A percentile compares a stretch with the other conserved stretches of the same genome.
phyloP scores from a whole-genome alignment of 441 rosid species.

The Jatropha multifida region DNA sequence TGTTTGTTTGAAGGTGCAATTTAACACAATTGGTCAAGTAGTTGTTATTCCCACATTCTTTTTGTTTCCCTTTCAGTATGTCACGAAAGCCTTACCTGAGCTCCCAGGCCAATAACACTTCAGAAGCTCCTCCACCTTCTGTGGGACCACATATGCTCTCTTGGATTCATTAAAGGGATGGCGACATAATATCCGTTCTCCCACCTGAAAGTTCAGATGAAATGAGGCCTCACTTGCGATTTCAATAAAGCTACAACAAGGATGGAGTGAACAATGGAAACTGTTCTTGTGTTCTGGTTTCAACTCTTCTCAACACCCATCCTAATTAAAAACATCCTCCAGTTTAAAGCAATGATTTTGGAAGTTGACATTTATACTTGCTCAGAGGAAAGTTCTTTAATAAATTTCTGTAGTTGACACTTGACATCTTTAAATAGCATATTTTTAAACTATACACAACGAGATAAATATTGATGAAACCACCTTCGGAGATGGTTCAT shows the following conservation, averaged over 20 bases:
- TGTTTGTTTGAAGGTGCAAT: background rate
- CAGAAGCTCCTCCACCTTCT: constrained; percentile 77
- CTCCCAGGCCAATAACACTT: constrained; percentile 95
- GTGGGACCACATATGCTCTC: constrained; percentile 95
- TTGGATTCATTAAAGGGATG: constrained; percentile 96
- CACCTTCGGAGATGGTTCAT: constrained; percentile 90
- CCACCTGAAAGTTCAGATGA: constrained; percentile 52
- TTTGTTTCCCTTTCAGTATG: background rate
- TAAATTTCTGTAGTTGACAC: background rate
- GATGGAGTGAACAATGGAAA: background rate
- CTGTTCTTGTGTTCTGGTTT: background rate
- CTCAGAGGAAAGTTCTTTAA: background rate
- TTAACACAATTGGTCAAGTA: background rate
- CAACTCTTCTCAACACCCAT: background rate
- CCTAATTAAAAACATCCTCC: background rate
- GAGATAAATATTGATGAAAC: background rate
- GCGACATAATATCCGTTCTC: constrained; percentile 76
- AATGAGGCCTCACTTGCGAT: constrained; percentile 4
- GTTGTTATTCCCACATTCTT: too few relatives aligned
- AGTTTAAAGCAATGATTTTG: background rate
- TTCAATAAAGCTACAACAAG: background rate
- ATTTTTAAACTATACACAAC: background rate
- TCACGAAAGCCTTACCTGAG: constrained; percentile 50
- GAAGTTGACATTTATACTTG: background rate
- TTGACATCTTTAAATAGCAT: background rate